Percentiles rank a stretch among this genome's conserved stretches.
Conservation (phyloP, 2,329 filamentous ascomycete species). For the Xylariaceae sp. region DNA sequence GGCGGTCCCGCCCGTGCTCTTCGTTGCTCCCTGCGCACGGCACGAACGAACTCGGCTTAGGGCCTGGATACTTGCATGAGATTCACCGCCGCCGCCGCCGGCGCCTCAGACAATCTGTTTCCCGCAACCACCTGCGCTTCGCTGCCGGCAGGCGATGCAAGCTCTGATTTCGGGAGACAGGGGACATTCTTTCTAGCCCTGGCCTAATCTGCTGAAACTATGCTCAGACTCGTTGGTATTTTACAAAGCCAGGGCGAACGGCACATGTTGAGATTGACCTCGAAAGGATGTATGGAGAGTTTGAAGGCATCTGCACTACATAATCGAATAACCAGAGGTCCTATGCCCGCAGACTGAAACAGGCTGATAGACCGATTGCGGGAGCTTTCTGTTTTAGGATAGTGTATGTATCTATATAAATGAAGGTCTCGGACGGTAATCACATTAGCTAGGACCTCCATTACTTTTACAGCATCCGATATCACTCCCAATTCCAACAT, state of each 20-base stretch:
- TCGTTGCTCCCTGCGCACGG: neutral
- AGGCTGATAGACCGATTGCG: neutral
- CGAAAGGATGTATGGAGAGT: too few relatives aligned
- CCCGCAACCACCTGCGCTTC: neutral
- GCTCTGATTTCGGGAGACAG: neutral
- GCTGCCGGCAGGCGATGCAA: neutral
- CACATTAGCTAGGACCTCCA: neutral
- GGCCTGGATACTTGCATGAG: neutral
- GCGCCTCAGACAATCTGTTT: neutral
- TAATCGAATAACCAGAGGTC: neutral
- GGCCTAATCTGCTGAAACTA: too few relatives aligned
- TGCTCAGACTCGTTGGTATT: too few relatives aligned
- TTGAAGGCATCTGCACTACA: neutral
- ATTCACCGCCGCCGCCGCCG: neutral
- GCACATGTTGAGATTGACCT: neutral
- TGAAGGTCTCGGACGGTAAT: neutral
- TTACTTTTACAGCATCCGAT: too few relatives aligned
- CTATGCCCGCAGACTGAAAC: neutral
- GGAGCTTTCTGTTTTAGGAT: conserved; percentile 7
- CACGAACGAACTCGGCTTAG: neutral
- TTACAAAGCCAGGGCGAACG: neutral
- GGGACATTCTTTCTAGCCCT: too few relatives aligned
- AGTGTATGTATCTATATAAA: neutral
- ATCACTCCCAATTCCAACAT: too few relatives aligned
- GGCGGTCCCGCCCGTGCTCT: neutral